phyloP scores from a whole-genome alignment of 345 rosid genomes.

The Lumnitzera racemosa region DNA sequence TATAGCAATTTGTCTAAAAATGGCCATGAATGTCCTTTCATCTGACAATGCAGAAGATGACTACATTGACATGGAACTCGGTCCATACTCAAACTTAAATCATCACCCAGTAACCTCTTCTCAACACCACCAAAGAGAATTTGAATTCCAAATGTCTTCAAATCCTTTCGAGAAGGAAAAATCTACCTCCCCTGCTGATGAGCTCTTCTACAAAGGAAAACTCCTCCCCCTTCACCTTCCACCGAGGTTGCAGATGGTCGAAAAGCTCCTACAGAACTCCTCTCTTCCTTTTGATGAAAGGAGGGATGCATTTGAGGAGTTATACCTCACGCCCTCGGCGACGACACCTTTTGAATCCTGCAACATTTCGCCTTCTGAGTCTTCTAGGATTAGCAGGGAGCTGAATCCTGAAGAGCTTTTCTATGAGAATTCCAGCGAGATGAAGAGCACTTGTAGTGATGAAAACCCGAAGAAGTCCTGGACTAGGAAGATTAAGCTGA shows the following conservation, averaged over 20 bases:
- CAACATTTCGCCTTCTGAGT: constrained; percentile 67
- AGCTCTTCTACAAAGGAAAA: constrained; percentile 91
- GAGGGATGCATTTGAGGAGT: constrained; percentile 33
- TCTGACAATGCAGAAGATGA: constrained; percentile 61
- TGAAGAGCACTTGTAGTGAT: constrained; percentile 9
- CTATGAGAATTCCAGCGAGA: constrained; percentile 25
- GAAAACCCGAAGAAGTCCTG: constrained; percentile 58
- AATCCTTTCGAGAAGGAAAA: constrained; percentile 30
- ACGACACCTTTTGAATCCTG: constrained; percentile 86
- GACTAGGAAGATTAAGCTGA: constrained; percentile 51
- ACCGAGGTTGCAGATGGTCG: constrained; percentile 65
- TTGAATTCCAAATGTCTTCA: constrained; percentile 85
- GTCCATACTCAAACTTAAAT: constrained; percentile 39
- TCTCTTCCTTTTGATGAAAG: constrained; percentile 8
- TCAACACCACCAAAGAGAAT: constrained; percentile 47
- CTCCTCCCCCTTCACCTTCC: constrained; percentile 89
- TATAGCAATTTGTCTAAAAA: constrained; percentile 14
- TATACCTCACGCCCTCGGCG: constrained; percentile 55
- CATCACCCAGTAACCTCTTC: constrained; percentile 33
- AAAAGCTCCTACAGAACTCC: constrained; percentile 46
- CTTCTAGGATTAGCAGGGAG: constrained; percentile 68
- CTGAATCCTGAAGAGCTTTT: constrained; percentile 56
- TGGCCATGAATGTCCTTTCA: constrained; percentile 37
- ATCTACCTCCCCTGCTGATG: constrained; percentile 78
- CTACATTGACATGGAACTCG: constrained; percentile 70